Percentiles rank a stretch among this genome's conserved stretches.
Evolutionary conservation across 441 rosid genomes (phyloP).

Genomic region (Adansonia madagascariensis): DNA sequence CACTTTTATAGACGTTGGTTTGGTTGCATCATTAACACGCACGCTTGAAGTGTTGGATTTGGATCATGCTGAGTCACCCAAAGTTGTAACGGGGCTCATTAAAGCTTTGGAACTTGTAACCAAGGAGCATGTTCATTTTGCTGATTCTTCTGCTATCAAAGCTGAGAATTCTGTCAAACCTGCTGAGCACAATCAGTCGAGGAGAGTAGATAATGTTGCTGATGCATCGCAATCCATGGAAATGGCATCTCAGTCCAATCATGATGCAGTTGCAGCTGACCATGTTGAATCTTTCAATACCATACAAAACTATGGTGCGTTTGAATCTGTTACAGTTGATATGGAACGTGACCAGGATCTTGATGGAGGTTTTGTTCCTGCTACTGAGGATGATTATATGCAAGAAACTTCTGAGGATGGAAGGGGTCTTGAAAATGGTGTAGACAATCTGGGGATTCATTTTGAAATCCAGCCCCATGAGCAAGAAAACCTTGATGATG

Average conservation of each 20-base stretch:
- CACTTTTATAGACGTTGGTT: slow-evolving; percentile 88
- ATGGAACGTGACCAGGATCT: slow-evolving; percentile 99
- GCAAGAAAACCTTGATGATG: slow-evolving; percentile 86
- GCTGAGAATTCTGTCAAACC: slow-evolving; percentile 70
- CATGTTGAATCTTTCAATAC: slow-evolving; percentile 59
- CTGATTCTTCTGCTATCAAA: slow-evolving; percentile 59
- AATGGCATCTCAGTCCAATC: slow-evolving; percentile 60
- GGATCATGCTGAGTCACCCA: slow-evolving; percentile 86
- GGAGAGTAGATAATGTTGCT: slow-evolving; percentile 58
- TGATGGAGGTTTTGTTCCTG: slow-evolving; percentile 72
- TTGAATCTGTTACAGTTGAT: slow-evolving; percentile 91
- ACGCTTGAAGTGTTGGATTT: slow-evolving; percentile 92
- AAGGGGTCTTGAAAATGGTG: slow-evolving; percentile 77
- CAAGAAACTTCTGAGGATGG: slow-evolving; percentile 83
- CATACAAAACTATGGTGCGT: slow-evolving; percentile 62
- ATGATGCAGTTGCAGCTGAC: slow-evolving; percentile 59
- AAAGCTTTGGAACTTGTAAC: slow-evolving; percentile 95
- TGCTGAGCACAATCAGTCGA: slow-evolving; percentile 56
- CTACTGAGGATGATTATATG: slow-evolving; percentile 86
- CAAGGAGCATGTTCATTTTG: slow-evolving; percentile 85
- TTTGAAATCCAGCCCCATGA: slow-evolving; percentile 84
- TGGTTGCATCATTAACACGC: slow-evolving; percentile 77
- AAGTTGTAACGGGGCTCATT: slow-evolving; percentile 79
- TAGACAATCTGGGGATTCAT: slow-evolving; percentile 70
- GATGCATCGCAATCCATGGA: slow-evolving; percentile 64